phyloP scores from a whole-genome alignment of 768 basidiomycete species.

The Tephrocybe sp. region DNA sequence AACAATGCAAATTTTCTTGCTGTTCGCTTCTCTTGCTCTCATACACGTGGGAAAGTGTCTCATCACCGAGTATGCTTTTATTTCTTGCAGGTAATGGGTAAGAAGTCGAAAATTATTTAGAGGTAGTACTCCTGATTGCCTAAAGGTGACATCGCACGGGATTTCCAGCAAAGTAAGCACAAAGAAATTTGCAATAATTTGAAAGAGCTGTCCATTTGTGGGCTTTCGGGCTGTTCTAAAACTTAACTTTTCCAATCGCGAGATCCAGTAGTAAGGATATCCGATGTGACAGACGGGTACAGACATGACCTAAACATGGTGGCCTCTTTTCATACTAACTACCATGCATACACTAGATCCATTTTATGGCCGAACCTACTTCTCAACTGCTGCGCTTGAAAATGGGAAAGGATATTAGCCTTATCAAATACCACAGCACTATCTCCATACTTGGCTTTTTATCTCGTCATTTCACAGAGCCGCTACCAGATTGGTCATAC shows the following conservation, averaged over 20 bases:
- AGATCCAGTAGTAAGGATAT: constrained; percentile 51
- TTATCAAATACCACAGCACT: constrained; percentile 59
- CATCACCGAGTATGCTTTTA: neutral
- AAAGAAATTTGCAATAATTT: neutral
- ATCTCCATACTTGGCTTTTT: constrained; percentile 69
- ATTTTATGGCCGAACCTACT: constrained; percentile 53
- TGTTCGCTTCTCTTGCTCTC: constrained; percentile 47
- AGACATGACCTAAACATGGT: too few relatives aligned
- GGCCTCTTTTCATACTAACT: too few relatives aligned
- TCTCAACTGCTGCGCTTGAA: constrained; percentile 60
- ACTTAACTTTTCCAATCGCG: constrained; percentile 59
- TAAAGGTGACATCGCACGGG: constrained; percentile 48
- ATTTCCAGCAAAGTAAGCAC: constrained; percentile 54
- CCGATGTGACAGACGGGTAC: constrained; percentile 47
- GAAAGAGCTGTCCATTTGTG: constrained; percentile 18
- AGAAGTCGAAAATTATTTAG: constrained; percentile 64
- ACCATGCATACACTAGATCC: too few relatives aligned
- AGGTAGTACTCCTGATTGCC: constrained; percentile 64
- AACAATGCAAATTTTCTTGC: constrained; percentile 50
- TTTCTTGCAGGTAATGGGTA: constrained; percentile 51
- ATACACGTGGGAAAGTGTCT: constrained; percentile 49
- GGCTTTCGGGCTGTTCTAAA: constrained; percentile 62
- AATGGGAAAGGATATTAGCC: constrained; percentile 68
- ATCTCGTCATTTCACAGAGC: constrained; percentile 64
- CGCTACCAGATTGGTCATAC: too few relatives aligned